These are phyloP conservation scores for Aspergillus fischeri DNA, from an alignment of 2,329 filamentous ascomycete genomes.

Conservation along the genomic window DNA sequence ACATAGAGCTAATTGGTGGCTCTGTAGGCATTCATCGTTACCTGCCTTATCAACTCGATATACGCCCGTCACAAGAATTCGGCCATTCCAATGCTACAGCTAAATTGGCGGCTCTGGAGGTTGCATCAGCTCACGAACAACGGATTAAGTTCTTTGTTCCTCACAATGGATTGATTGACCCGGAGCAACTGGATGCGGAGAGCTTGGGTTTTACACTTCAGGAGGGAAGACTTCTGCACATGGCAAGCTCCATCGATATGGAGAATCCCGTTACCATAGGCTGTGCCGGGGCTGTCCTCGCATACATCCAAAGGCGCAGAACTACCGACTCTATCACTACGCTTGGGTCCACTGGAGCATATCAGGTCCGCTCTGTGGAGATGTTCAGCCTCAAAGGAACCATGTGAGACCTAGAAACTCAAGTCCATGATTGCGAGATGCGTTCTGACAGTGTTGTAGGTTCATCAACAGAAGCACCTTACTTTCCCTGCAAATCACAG, in stretches of 20 bases:
- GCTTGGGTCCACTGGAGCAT: slow-evolving; percentile 53
- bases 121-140: slow-evolving; percentile 46
- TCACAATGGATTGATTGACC: slow-evolving; percentile 48
- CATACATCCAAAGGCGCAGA: slow-evolving; percentile 67
- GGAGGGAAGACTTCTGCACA: slow-evolving; percentile 62
- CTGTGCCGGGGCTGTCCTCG: slow-evolving; percentile 83
- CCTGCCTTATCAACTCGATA: slow-evolving; percentile 61
- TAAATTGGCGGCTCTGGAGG: slow-evolving; percentile 59
- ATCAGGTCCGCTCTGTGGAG: slow-evolving; percentile 61
- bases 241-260: slow-evolving; percentile 68
- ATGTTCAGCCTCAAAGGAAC: slow-evolving; percentile 67
- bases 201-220: slow-evolving; percentile 49
- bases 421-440: neutral
- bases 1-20: neutral
- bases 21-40: slow-evolving; percentile 46
- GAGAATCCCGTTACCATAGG: slow-evolving; percentile 72
- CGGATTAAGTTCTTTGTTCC: slow-evolving; percentile 59
- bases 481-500: slow-evolving; percentile 76
- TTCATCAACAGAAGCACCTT: slow-evolving; percentile 80
- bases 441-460: slow-evolving; percentile 47
- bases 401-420: slow-evolving; percentile 45
- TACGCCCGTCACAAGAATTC: slow-evolving; percentile 70
- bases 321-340: slow-evolving; percentile 59
- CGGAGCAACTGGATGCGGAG: slow-evolving; percentile 36
- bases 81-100: slow-evolving; percentile 61